These are phyloP conservation scores for Leishmania martiniquensis DNA, from an alignment of 208 protist genomes.

Conservation along the genomic window DNA sequence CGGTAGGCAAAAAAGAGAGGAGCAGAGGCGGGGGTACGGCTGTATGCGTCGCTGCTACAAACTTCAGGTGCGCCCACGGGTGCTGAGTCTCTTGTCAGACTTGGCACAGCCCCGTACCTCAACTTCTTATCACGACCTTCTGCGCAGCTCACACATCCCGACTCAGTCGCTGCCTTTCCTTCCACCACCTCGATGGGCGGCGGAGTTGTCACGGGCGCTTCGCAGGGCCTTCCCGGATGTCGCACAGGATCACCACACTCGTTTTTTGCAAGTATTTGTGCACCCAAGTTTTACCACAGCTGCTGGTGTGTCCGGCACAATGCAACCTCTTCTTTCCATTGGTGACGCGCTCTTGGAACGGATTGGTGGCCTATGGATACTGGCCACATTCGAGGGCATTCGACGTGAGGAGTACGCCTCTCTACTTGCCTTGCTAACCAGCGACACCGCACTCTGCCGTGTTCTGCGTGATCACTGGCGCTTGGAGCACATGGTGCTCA, in stretches of 20 bases:
- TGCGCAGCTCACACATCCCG: conserved; percentile 43
- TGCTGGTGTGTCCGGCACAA: conserved; percentile 56
- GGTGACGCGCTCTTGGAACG: conserved; percentile 65
- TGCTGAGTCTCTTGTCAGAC: conserved; percentile 31
- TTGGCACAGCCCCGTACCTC: conserved; percentile 5
- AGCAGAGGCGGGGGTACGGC: background rate
- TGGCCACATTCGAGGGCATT: conserved; percentile 65
- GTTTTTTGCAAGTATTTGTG: conserved; percentile 80
- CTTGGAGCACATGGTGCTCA: conserved; percentile 84
- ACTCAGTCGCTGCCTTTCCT: conserved; percentile 63
- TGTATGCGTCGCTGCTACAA: conserved; percentile 16
- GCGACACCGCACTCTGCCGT: conserved; percentile 63
- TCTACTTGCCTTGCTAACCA: conserved; percentile 53
- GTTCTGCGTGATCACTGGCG: conserved; percentile 75
- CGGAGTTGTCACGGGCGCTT: conserved; percentile 75
- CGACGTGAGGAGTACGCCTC: conserved; percentile 54
- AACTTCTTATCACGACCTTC: conserved; percentile 27
- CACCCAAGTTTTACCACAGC: conserved; percentile 84
- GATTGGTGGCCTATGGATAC: conserved; percentile 48
- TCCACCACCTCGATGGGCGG: conserved; percentile 83
- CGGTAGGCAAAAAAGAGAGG: background rate
- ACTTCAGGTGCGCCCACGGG: background rate
- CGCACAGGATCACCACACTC: conserved; percentile 41
- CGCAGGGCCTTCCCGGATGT: conserved; percentile 69
- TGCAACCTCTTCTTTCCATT: conserved; percentile 57